These are phyloP conservation scores for Mimosa bimucronata DNA, from an alignment of 306 rosid species.

Conservation along the genomic window DNA sequence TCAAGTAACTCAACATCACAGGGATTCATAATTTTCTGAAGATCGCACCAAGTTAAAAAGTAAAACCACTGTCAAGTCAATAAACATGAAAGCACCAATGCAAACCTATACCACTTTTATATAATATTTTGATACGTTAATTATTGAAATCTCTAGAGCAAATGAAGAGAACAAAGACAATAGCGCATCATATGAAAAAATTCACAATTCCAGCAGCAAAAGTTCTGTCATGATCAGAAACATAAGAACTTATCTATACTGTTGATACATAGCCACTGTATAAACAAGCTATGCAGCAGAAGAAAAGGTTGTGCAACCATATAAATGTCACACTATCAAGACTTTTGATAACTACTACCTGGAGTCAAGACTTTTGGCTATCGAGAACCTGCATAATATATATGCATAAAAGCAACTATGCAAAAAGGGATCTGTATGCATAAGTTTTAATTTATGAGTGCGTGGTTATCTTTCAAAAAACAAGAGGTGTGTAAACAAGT, in stretches of 20 bases:
- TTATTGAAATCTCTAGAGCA: not conserved
- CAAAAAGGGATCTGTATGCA: not conserved
- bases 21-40: not conserved
- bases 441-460: not conserved
- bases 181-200: not conserved
- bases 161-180: not conserved
- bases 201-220: not conserved
- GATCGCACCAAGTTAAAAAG: not conserved
- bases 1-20: not conserved
- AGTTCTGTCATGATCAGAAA: not conserved
- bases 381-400: not conserved
- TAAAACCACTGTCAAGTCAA: not conserved
- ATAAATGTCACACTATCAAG: not conserved
- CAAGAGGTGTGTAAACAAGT: not conserved
- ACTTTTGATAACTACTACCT: not conserved
- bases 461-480: not conserved
- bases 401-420: not conserved
- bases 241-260: not conserved
- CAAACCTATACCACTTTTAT: not conserved
- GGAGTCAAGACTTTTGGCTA: not conserved
- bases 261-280: not conserved
- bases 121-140: not conserved
- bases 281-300: conserved; percentile 3
- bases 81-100: not conserved
- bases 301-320: not conserved